phyloP scores from a whole-genome alignment of 345 rosid genomes.

The Toxicodendron radicans region DNA sequence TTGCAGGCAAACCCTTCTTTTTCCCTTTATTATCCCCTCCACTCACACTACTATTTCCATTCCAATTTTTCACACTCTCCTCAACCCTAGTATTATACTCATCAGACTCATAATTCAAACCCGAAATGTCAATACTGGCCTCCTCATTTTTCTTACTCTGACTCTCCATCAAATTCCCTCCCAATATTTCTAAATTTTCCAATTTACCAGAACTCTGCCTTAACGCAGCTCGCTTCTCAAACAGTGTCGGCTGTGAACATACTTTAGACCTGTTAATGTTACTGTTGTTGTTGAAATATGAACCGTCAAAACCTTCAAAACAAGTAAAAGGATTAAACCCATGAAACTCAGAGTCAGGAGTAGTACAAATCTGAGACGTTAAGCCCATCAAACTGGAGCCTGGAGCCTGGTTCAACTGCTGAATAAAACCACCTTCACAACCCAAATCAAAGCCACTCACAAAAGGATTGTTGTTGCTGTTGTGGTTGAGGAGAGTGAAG shows the following conservation, averaged over 20 bases:
- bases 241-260: constrained; percentile 53
- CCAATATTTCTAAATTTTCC: constrained; percentile 52
- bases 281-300: constrained; percentile 23
- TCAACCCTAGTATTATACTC: constrained; percentile 32
- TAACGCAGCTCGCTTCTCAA: constrained; percentile 77
- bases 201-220: constrained; percentile 48
- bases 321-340: constrained; percentile 36
- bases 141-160: constrained; percentile 50
- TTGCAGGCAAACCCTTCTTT: constrained; percentile 93
- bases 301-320: constrained; percentile 54
- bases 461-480: constrained; percentile 37
- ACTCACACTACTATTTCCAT: constrained; percentile 45
- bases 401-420: constrained; percentile 43
- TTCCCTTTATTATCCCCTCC: constrained; percentile 54
- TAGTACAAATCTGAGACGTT: constrained; percentile 37
- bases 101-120: constrained; percentile 80
- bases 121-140: constrained; percentile 55
- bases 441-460: constrained; percentile 66
- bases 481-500: constrained; percentile 22
- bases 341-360: constrained; percentile 53
- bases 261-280: constrained; percentile 7
- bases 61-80: constrained; percentile 47
- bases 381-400: constrained; percentile 43
- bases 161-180: constrained; percentile 30
- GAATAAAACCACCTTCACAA: constrained; percentile 45